These are phyloP conservation scores for Pestalotiopsis sp. DNA, from an alignment of 2,329 filamentous ascomycete genomes.

Conservation along the genomic window DNA sequence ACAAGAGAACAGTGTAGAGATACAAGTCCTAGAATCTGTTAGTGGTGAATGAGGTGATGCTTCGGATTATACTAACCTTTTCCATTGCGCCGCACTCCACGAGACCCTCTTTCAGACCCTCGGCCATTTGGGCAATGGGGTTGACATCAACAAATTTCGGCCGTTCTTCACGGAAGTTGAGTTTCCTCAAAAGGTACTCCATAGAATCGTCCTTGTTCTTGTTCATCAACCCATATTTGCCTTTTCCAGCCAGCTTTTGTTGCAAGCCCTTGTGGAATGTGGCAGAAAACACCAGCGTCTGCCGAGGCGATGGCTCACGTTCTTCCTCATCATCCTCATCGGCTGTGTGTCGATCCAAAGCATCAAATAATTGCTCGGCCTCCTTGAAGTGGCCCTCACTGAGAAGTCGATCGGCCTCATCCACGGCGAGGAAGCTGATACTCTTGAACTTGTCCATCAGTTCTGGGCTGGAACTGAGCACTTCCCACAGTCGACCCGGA, in stretches of 20 bases:
- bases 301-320: constrained; percentile 55
- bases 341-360: constrained; percentile 71
- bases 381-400: constrained; percentile 96
- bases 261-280: constrained; percentile 93
- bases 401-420: constrained; percentile 90
- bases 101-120: constrained; percentile 82
- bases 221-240: constrained; percentile 67
- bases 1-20: constrained; percentile 83
- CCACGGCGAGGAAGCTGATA: constrained; percentile 83
- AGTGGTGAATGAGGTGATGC: background rate
- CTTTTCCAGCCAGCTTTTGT: constrained; percentile 84
- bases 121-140: constrained; percentile 85
- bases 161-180: constrained; percentile 82
- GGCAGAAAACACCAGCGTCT: constrained; percentile 95
- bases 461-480: constrained; percentile 75
- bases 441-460: constrained; percentile 71
- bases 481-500: constrained; percentile 91
- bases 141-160: constrained; percentile 94
- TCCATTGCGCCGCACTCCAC: constrained; percentile 92
- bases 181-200: constrained; percentile 87
- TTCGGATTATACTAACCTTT: constrained; percentile 62
- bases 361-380: constrained; percentile 81
- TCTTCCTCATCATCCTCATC: constrained; percentile 53
- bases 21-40: constrained; percentile 71
- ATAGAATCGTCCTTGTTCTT: constrained; percentile 80